Percentiles rank a stretch among this genome's conserved stretches.
Evolutionary conservation across 2,329 filamentous ascomycete species (phyloP).

Genomic region (Xylariaceae sp.): DNA sequence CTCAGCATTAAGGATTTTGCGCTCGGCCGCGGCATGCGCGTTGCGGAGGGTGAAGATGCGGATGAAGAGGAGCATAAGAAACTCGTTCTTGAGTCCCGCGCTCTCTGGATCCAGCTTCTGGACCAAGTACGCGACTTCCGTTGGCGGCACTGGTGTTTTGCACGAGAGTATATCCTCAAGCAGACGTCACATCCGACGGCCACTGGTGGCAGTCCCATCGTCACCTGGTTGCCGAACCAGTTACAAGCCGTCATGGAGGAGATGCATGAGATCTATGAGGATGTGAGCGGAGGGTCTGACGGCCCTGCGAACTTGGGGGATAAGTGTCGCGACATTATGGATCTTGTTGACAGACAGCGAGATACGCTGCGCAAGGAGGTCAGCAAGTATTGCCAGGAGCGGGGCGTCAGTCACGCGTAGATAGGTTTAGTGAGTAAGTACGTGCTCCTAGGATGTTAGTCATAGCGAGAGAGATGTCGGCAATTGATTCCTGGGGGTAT

Average conservation of each 20-base stretch:
- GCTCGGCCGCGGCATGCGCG: slow-evolving; percentile 34
- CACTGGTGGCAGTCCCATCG: slow-evolving; percentile 76
- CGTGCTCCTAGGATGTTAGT: background rate
- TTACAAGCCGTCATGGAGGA: slow-evolving; percentile 68
- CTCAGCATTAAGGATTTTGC: slow-evolving; percentile 58
- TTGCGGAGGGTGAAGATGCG: slow-evolving; percentile 22
- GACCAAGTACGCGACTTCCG: slow-evolving; percentile 77
- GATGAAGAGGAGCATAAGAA: slow-evolving; percentile 30
- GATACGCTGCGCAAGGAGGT: slow-evolving; percentile 69
- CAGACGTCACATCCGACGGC: slow-evolving; percentile 71
- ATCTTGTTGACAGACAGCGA: slow-evolving; percentile 58
- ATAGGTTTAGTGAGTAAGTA: slow-evolving; percentile 1
- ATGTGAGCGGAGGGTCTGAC: slow-evolving; percentile 36
- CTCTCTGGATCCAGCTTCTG: slow-evolving; percentile 61
- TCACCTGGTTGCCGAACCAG: slow-evolving; percentile 82
- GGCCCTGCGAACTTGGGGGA: slow-evolving; percentile 41
- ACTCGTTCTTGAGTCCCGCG: slow-evolving; percentile 50
- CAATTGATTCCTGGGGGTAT: no score
- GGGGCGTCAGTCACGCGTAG: slow-evolving; percentile 29
- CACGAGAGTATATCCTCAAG: slow-evolving; percentile 79
- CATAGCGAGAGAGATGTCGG: no score
- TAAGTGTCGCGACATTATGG: slow-evolving; percentile 60
- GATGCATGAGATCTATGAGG: slow-evolving; percentile 61
- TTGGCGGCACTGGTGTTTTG: slow-evolving; percentile 84
- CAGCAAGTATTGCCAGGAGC: slow-evolving; percentile 66